Base-by-base conservation (phyloP, 2,329 filamentous ascomycete genomes). In the Paraconiothyrium sp. region DNA sequence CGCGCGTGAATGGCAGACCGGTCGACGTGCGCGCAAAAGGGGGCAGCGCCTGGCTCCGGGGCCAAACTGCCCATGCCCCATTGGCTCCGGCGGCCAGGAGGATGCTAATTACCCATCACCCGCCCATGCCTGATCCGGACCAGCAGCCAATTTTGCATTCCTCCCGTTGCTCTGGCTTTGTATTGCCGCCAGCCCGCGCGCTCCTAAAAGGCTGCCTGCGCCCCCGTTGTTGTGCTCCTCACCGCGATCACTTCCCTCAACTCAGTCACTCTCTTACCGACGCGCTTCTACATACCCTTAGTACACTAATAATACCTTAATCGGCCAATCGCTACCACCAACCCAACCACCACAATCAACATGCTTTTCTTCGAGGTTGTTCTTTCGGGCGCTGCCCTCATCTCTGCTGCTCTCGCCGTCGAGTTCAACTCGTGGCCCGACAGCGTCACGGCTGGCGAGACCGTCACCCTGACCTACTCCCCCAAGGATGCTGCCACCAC, bases 281-380 rank as follows among this genome's bases (percentile, higher is more conserved):
- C 27, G 14, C 48, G 14, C n/a, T 46, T 55, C 39, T 37, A 50
- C 47, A 54, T 66, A 57, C 63, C 59, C 64, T 56, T 63, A 62
- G 63, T 65, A 62, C 57, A 58, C 58, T 60, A 30, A 56, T 61
- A 63, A 64, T 66, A 61, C 47, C 55, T 51, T 67, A 69, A 69
- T 67, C 63, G 4, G 8, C n/a, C 20, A 46, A 46, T n/a, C 39
- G 14, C 39, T n/a, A 46, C 43, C 43, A 46, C n/a, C 43, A 22
- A 46, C 4, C n/a, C 51, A 41, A 13, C 44, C 16, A 44, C 48
- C 49, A 22, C 51, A 54, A 50, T 66, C 72, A 81, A 65, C 57
- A 88, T 88, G 86, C 78, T 81, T 72, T 82, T 86, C 73, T 72
- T 82, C 70, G 80, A 81, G 61, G 74, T 80, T 66, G 62, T 88